These are phyloP conservation scores for Eimeria sp. DNA, from an alignment of 169 alveolate genomes.

Conservation along the genomic window DNA sequence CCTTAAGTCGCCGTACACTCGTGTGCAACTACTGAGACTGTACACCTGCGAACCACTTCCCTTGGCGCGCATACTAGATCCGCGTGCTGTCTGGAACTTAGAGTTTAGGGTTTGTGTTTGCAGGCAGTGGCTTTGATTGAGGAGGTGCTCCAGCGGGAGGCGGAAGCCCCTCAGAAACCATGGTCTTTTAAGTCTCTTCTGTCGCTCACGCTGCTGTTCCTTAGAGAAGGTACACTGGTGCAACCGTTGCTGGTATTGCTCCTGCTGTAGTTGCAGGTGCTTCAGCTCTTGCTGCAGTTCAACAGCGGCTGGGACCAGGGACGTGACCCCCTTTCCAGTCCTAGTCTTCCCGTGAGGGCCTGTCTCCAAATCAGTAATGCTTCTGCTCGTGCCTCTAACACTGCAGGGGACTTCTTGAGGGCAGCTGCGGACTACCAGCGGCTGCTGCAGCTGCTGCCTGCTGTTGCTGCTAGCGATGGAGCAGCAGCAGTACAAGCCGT, in stretches of 20 bases:
- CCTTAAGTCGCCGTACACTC: not conserved
- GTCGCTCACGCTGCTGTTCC: conserved; percentile 45
- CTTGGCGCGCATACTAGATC: not conserved
- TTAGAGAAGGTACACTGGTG: not conserved
- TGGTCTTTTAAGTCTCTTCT: conserved; percentile 57
- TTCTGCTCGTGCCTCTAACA: not conserved
- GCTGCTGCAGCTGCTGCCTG: conserved; percentile 63
- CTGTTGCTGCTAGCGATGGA: conserved; percentile 71
- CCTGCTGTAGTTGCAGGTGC: not conserved
- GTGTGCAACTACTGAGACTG: not conserved
- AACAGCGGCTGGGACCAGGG: not conserved
- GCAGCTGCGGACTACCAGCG: conserved; percentile 60
- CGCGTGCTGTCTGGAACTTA: not conserved
- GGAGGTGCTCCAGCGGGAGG: conserved; percentile 71
- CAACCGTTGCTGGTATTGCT: not conserved
- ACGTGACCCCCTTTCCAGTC: not conserved
- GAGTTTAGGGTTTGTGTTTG: conserved; percentile 17
- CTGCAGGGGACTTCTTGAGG: conserved; percentile 44
- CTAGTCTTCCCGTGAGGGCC: not conserved
- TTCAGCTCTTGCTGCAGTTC: not conserved
- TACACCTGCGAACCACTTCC: not conserved
- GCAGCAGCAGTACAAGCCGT: conserved; percentile 69
- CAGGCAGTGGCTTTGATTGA: conserved; percentile 56
- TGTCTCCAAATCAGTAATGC: too few relatives aligned
- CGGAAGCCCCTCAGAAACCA: conserved; percentile 38